phyloP scores from a whole-genome alignment of 2,329 filamentous ascomycete species.

The Venturiaceae sp. region DNA sequence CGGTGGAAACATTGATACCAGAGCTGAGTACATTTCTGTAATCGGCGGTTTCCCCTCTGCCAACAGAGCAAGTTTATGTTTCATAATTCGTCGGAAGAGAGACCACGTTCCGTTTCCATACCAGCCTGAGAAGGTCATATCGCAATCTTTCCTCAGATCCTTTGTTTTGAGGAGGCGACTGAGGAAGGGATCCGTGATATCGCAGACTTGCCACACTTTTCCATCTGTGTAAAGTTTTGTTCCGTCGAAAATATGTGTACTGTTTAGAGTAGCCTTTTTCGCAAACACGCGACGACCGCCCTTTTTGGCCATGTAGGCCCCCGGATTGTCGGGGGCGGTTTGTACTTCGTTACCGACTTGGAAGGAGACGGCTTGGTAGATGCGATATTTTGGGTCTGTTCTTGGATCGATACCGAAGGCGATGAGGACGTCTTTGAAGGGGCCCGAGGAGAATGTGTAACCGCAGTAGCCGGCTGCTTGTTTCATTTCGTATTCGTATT shows the following conservation, averaged over 20 bases:
- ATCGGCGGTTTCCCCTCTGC: conserved; percentile 11
- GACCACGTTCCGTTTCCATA: conserved; percentile 7
- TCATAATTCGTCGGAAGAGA: conserved; percentile 2
- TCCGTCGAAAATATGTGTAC: conserved; percentile 76
- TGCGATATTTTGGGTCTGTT: conserved; percentile 61
- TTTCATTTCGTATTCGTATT: conserved; percentile 50
- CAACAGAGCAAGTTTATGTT: conserved; percentile 4
- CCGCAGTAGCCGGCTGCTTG: conserved; percentile 74
- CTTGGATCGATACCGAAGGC: conserved; percentile 82
- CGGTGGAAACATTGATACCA: conserved; percentile 21
- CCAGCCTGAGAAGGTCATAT: conserved; percentile 16
- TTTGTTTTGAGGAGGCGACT: conserved; percentile 54
- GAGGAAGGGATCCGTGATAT: conserved; percentile 75
- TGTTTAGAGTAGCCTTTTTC: conserved; percentile 10
- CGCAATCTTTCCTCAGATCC: conserved; percentile 34
- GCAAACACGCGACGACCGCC: conserved; percentile 4
- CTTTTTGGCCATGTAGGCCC: not conserved
- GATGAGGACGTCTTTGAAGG: conserved; percentile 83
- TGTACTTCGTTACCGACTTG: conserved; percentile 17
- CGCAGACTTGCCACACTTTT: conserved; percentile 90
- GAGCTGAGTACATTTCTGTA: conserved; percentile 20
- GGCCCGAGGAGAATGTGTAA: conserved; percentile 87
- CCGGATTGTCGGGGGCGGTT: conserved; percentile 9
- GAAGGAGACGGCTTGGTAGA: conserved; percentile 86
- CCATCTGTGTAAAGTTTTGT: conserved; percentile 65